Evolutionary conservation across 164 flowering plant species (phyloP).

Genomic region (Houttuynia cordata): DNA sequence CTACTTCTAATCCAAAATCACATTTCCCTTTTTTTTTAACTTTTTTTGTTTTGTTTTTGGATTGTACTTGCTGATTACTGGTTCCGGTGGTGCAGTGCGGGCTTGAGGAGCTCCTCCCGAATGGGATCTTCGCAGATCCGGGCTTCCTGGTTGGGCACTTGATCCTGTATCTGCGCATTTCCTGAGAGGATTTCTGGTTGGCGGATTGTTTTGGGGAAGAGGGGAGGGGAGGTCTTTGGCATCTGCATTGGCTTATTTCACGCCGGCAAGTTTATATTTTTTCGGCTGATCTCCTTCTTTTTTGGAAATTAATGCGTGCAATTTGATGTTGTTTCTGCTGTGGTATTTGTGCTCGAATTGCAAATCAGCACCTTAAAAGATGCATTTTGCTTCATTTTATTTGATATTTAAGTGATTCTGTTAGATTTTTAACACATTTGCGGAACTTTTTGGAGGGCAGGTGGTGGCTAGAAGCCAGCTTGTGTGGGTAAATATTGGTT

Average conservation of each 20-base stretch:
- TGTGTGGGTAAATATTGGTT: slow-evolving; percentile 4
- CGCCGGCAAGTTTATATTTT: background rate
- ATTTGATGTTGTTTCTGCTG: background rate
- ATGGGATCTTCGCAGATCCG: background rate
- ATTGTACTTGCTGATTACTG: background rate
- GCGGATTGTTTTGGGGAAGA: background rate
- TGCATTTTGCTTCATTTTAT: background rate
- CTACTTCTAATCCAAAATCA: background rate
- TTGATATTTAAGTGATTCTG: too few relatives aligned
- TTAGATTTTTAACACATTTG: too few relatives aligned
- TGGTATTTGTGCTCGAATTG: background rate
- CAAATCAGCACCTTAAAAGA: background rate
- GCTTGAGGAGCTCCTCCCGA: background rate
- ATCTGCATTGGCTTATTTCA: slow-evolving; percentile 9
- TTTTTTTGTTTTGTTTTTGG: background rate
- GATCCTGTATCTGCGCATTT: background rate
- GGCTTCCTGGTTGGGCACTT: background rate
- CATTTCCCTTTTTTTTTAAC: background rate
- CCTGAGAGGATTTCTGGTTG: slow-evolving; percentile 7
- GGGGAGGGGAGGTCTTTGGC: slow-evolving; percentile 23
- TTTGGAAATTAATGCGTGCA: too few relatives aligned
- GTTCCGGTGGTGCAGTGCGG: background rate
- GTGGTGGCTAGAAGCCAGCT: background rate
- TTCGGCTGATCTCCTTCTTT: background rate
- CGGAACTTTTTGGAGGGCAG: background rate